Evolutionary conservation across 2,329 filamentous ascomycete species (phyloP).

Genomic region (Clarireedia monteithiana): DNA sequence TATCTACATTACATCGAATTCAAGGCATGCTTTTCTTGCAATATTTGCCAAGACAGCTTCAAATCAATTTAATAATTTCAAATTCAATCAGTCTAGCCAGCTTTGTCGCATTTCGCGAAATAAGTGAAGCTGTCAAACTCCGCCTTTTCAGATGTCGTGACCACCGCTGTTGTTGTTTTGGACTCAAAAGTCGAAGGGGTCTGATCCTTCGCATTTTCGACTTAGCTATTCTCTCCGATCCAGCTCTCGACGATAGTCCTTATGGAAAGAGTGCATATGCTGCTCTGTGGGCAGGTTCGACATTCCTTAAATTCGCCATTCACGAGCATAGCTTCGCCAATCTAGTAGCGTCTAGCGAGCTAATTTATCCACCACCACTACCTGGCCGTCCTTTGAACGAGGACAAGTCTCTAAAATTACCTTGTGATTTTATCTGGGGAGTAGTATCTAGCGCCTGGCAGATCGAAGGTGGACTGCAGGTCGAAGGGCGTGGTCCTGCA

Average conservation of each 20-base stretch:
- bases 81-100: no score
- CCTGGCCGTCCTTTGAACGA: neutral
- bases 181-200: no score
- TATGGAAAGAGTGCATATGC: neutral
- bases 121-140: no score
- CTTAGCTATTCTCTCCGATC: no score
- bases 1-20: neutral
- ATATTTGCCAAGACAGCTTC: no score
- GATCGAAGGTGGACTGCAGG: conserved; percentile 37
- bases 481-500: conserved; percentile 33
- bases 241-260: neutral
- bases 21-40: no score
- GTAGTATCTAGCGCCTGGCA: conserved; percentile 39
- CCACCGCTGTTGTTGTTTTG: no score
- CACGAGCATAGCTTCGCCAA: neutral
- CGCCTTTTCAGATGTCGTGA: no score
- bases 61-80: no score
- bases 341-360: neutral
- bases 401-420: conserved; percentile 30
- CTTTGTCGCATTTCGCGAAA: no score
- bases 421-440: conserved; percentile 38
- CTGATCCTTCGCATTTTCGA: no score
- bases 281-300: neutral
- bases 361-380: neutral
- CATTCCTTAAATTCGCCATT: neutral